Base-by-base conservation (phyloP, 805 yeast species). In the Candida rishiriensis region DNA sequence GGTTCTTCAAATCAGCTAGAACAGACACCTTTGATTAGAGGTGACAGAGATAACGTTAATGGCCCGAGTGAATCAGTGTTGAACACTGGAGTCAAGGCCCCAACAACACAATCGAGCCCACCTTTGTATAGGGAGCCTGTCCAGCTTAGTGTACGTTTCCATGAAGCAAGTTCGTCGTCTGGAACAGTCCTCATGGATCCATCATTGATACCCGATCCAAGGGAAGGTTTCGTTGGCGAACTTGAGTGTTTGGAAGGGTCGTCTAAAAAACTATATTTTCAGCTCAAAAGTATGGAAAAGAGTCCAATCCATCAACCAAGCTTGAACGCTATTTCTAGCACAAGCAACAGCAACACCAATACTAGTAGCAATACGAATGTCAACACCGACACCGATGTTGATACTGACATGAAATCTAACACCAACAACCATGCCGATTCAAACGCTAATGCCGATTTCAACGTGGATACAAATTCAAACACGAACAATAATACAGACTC, bases 201-300 rank as follows among this genome's bases (percentile, higher is more conserved):
- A 15, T 56, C 68, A 0, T 65, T 78, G 3, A 51, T 87, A 0
- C 84, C 87, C 0, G 85, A 83, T 1, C 76, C 86, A 1, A 68
- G 69, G 42, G 79, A 73, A n/a, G 96, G 95, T 14, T 87, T 85
- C 55, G 64, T 87, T 8, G 90, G 88, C 17, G 95, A 88, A 60
- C 55, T 85, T 36, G 75, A 70, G 49, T 72, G 81, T 29, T 69
- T 75, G 3, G 61, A 60, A 34, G 64, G 64, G 4, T 46, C 56
- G 1, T 44, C 56, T 5, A 72, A 64, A 51, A 72, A 66, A 43
- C 57, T 74, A 3, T 70, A 67, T 47, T 78, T 79, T 52, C 62
- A 69, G 0, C 71, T 78, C 15, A 68, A 63, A 37, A 63, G 61
- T 18, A 28, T 49, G 12, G 14, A 43, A 40, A 51, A 34, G 36